Conservation (phyloP, 257 asterid genomes). For the Ligustrum vulgare region DNA sequence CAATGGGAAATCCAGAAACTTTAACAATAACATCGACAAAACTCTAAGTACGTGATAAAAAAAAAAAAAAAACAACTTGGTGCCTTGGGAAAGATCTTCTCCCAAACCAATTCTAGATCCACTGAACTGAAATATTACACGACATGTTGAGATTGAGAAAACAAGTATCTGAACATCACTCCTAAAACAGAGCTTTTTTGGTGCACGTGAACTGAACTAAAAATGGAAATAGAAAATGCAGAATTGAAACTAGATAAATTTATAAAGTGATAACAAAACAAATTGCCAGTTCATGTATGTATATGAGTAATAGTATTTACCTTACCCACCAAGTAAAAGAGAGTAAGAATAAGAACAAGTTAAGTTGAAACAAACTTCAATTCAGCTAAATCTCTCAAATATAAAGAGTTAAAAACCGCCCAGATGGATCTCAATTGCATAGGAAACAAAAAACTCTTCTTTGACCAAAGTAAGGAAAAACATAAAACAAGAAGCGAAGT, state of each 20-base stretch:
- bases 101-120: conserved; percentile 30
- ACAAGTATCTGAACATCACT: conserved; percentile 8
- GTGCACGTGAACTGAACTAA: conserved; percentile 26
- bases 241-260: background rate
- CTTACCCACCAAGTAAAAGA: conserved; percentile 32
- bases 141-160: conserved; percentile 5
- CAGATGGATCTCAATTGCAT: conserved; percentile 23
- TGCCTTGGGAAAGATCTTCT: conserved; percentile 27
- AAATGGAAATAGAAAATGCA: conserved; percentile 16
- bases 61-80: conserved; percentile 13
- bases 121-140: conserved; percentile 3
- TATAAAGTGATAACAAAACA: background rate
- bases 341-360: conserved; percentile 15
- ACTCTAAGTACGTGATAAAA: too few relatives aligned
- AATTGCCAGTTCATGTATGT: conserved; percentile 19
- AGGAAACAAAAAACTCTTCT: conserved; percentile 25
- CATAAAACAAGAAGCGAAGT: conserved; percentile 23
- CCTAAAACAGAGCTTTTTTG: background rate
- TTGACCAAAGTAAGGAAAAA: conserved; percentile 18
- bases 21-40: conserved; percentile 8
- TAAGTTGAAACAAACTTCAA: conserved; percentile 14
- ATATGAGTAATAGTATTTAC: conserved; percentile 32
- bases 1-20: conserved; percentile 9
- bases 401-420: conserved; percentile 1
- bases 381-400: conserved; percentile 14